Evolutionary conservation across 768 basidiomycete species (phyloP).

Genomic region (Sistotremastrum suecicum): DNA sequence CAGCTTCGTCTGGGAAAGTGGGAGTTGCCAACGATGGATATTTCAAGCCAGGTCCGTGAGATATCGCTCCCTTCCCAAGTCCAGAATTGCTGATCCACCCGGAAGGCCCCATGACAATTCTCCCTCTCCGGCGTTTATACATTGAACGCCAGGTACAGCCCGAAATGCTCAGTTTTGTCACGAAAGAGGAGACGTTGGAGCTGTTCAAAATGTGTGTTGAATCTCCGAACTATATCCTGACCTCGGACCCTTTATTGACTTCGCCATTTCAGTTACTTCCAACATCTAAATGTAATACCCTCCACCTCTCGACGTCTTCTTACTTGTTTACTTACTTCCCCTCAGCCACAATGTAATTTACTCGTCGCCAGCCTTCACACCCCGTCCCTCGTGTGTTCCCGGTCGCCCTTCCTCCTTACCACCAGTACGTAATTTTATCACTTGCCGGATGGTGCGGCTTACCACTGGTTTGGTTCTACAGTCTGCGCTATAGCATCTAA

Average conservation of each 20-base stretch:
- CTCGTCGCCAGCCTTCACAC: conserved; percentile 87
- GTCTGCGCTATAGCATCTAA: conserved; percentile 93
- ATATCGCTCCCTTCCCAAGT: background rate
- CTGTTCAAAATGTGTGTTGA: conserved; percentile 75
- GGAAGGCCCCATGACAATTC: conserved; percentile 73
- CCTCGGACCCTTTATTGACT: conserved; percentile 4
- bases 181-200: conserved; percentile 79
- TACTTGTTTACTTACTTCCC: conserved; percentile 1
- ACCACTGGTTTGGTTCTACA: conserved; percentile 16
- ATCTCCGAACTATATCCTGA: conserved; percentile 1
- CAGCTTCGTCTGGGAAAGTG: conserved; percentile 33
- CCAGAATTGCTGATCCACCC: background rate
- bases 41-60: conserved; percentile 70
- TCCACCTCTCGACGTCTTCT: background rate
- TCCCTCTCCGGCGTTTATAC: conserved; percentile 68
- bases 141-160: conserved; percentile 87
- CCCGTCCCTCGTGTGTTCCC: conserved; percentile 82
- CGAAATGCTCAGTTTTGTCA: conserved; percentile 82
- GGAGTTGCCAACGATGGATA: conserved; percentile 81
- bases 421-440: conserved; percentile 44
- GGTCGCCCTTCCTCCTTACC: conserved; percentile 90
- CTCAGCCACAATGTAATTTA: conserved; percentile 63
- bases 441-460: background rate
- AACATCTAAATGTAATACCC: conserved; percentile 51
- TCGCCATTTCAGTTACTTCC: conserved; percentile 44